Evolutionary conservation across 495 filamentous ascomycete species (phyloP), one percentile per base, ranked within the genome.

Genomic region (Parathielavia appendiculata): DNA sequence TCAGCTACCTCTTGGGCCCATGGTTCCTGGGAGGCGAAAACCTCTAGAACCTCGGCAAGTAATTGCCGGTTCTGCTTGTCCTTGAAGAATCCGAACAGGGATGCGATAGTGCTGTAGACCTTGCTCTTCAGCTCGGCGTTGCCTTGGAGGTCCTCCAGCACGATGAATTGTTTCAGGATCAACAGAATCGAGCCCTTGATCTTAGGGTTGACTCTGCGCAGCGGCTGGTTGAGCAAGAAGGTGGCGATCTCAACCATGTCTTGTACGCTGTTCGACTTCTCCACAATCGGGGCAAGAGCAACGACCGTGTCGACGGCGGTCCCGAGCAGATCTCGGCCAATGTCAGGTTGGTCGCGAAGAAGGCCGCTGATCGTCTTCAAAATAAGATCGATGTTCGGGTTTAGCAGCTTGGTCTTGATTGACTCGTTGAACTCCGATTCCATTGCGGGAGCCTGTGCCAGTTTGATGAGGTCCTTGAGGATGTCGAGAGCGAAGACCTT

Each of bases 71-170:
- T 92, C 26, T 75, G 66, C 41, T 85, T 82, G 66, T 96, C 91
- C 62, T 83, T 87, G 77, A 96, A 95, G 69, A 86, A 95, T 41
- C 88, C 86, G 57, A 95, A 97, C 46, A 95, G 76, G 0, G 89
- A 85, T 12, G 84, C 83, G 4, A 90, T 71, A 0, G 85, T 89
- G 40, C 71, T 70, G 66, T 84, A 89, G 2, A 86, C 77, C 17
- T 72, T 71, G 47, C 75, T 67, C 73, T 82, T 78, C 64, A 93
- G 50, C 61, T 75, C 79, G 8, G 72, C 67, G 36, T 85, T 75
- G 54, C 83, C 75, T 44, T 82, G 75, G 66, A 95, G 90, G 63
- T 87, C 83, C 62, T 91, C 79, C 17, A 95, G 65, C 44, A 87
- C 87, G 41, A 80, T 75, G 55, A 95, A 75, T 40, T 65, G 78